phyloP scores from a whole-genome alignment of 805 yeast species.

The Teunomyces pallodes region DNA sequence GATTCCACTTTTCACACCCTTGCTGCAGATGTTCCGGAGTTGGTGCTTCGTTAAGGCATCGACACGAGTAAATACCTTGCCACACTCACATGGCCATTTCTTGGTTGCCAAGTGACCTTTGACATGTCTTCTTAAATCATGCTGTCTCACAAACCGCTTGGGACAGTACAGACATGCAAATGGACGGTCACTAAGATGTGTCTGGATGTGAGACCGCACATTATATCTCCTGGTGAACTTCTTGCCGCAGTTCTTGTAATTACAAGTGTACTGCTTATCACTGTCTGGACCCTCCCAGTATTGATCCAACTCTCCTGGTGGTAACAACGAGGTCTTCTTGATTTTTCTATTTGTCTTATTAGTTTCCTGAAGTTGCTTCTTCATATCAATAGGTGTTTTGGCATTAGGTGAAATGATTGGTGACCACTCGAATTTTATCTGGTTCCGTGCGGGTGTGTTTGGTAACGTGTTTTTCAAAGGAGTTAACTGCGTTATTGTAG shows the following conservation, averaged over 20 bases:
- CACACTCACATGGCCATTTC: conserved; percentile 77
- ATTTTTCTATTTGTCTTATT: conserved; percentile 44
- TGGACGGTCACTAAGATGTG: conserved; percentile 93
- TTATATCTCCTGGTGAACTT: conserved; percentile 85
- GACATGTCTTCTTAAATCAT: conserved; percentile 86
- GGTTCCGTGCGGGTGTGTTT: conserved; percentile 33
- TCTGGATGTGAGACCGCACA: conserved; percentile 92
- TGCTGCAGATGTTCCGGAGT: conserved; percentile 74
- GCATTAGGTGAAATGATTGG: conserved; percentile 42
- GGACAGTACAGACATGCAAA: conserved; percentile 76
- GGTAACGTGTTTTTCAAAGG: conserved; percentile 36
- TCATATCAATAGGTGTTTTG: conserved; percentile 14
- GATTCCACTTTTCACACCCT: conserved; percentile 48
- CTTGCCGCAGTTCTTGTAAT: conserved; percentile 76
- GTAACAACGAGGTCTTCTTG: conserved; percentile 66
- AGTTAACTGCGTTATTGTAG: conserved; percentile 39
- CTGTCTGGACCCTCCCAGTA: conserved; percentile 79
- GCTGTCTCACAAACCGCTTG: conserved; percentile 90
- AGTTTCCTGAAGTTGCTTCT: conserved; percentile 35
- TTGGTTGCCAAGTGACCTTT: conserved; percentile 79
- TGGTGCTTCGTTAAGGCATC: conserved; percentile 87
- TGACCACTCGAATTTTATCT: conserved; percentile 41
- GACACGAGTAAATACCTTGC: conserved; percentile 86
- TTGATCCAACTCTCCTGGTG: conserved; percentile 85
- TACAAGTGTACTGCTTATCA: conserved; percentile 70